These are phyloP conservation scores for Podaxis sp. DNA, from an alignment of 768 basidiomycete genomes.

Conservation along the genomic window DNA sequence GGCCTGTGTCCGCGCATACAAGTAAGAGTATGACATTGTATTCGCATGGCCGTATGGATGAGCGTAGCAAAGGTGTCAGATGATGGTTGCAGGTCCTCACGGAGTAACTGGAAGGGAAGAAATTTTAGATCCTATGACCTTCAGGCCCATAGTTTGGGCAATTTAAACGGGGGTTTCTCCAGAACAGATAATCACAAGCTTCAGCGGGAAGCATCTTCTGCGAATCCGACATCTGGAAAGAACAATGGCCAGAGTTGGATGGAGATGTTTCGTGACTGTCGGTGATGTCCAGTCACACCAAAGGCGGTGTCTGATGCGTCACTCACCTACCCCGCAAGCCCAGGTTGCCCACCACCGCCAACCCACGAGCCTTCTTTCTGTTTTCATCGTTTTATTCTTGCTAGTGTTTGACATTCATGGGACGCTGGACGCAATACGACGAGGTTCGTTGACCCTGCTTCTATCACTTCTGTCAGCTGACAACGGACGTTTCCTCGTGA, in stretches of 20 bases:
- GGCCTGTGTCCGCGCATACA: background rate
- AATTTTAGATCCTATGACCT: constrained; percentile 4
- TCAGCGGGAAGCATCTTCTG: constrained; percentile 7
- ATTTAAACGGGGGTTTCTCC: background rate
- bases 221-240: background rate
- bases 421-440: constrained; percentile 48
- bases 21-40: background rate
- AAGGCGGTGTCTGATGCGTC: background rate
- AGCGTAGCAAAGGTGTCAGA: background rate
- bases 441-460: constrained; percentile 31
- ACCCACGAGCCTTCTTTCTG: constrained; percentile 10
- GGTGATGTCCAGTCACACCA: constrained; percentile 7
- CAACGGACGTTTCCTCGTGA: constrained; percentile 13
- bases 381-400: background rate
- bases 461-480: background rate
- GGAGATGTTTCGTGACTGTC: background rate
- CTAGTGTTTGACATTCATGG: constrained; percentile 22
- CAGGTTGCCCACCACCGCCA: background rate
- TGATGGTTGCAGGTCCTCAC: constrained; percentile 3
- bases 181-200: constrained; percentile 14
- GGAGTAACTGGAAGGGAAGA: background rate
- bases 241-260: background rate
- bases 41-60: constrained; percentile 8
- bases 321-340: background rate
- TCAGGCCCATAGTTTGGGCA: background rate